phyloP scores from a whole-genome alignment of 768 basidiomycete species.

The Russula ochroleuca region DNA sequence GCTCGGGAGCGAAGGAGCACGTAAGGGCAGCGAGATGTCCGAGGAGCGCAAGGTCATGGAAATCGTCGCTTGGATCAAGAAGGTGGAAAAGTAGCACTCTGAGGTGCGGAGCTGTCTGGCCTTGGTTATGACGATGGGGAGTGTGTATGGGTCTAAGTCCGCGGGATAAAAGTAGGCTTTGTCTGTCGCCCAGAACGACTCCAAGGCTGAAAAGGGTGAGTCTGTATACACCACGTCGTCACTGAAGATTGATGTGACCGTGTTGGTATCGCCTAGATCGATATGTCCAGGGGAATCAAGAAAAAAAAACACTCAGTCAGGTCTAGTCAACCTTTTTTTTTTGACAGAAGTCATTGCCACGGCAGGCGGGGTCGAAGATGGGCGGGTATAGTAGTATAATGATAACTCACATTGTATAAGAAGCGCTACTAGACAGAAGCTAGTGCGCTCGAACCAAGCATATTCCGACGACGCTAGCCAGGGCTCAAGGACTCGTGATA shows the following conservation, averaged over 20 bases:
- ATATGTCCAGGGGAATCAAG: background rate
- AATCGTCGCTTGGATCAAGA: conserved; percentile 2
- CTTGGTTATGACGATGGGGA: background rate
- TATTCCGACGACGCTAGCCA: background rate
- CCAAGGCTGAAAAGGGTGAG: background rate
- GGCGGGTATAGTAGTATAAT: background rate
- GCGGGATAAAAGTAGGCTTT: background rate
- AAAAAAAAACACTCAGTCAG: background rate
- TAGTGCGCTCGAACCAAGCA: conserved; percentile 6
- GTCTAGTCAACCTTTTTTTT: background rate
- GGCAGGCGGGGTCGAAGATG: background rate
- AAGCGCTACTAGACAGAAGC: conserved; percentile 14
- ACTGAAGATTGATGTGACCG: conserved; percentile 13
- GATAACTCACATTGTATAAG: conserved; percentile 11
- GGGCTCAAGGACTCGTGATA: background rate
- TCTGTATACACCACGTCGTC: background rate
- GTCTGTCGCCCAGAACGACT: background rate
- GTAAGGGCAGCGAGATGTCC: background rate
- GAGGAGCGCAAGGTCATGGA: background rate
- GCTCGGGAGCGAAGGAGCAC: background rate
- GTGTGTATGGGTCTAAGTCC: background rate
- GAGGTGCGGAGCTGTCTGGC: background rate
- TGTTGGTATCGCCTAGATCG: background rate
- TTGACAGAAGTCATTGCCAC: background rate
- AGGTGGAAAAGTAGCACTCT: background rate